Evolutionary conservation across 1,284 basidiomycete genomes (phyloP), one percentile per base, ranked within the genome.

Genomic region (Ganoderma meredithae): DNA sequence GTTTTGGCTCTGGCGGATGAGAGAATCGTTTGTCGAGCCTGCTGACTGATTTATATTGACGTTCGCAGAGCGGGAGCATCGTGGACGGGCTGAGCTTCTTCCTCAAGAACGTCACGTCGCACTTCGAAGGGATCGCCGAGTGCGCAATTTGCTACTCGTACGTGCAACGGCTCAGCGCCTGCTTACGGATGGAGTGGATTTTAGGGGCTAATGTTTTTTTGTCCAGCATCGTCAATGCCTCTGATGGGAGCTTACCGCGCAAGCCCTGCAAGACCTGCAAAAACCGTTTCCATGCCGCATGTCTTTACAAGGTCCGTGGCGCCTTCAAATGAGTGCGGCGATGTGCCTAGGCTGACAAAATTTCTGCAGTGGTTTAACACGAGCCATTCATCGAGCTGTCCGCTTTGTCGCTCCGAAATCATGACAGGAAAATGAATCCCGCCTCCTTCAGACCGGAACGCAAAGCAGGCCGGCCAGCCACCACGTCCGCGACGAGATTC

Each of bases 241-340:
- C 91, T 78, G 98, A 99, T 77, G 90, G 94, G 7, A 92, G 88
- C 66, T 83, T 99, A 43, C 97, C 98, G 0, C 91, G 90, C 72
- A 98, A 97, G 77, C 92, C 95, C 0, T 99, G 98, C 83, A 91
- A 90, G 79, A 99, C 94, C 1, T 98, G 97, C 83, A 96, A 95
- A 81, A 98, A 99, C 81, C 86, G 91, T 60, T 99, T 99, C 88
- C 98, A 99, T 79, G 91, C 95, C 0, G 90, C 88, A 40, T 98
- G 97, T 81, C 81, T 98, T 70, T 98, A 92, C 84, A 97, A 97
- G 86, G 93, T 90, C 58, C 61, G 84, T 73, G 5, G 31, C 58
- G 27, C 27, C 63, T 12, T 22, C 36, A 63, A 39, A 47, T 64
- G 17, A 44, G 10, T 31, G 22, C 17, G 19, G 31, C 1, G 3